Evolutionary conservation across 176 grass and related monocot species (phyloP), one percentile per base, ranked within the genome.

Genomic region (Eremochloa ophiuroides): DNA sequence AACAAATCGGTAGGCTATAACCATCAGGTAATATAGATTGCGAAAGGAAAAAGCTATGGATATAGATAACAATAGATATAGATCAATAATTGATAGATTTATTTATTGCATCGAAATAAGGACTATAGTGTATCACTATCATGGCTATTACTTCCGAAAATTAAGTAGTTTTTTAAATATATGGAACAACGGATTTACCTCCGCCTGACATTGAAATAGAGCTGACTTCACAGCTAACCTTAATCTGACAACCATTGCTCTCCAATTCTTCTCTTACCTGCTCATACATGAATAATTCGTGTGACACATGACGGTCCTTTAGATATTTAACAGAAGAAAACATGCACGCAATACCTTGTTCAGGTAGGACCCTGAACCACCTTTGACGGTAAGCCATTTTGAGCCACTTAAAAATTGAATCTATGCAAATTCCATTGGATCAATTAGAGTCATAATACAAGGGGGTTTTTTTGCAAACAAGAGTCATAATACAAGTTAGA

Each of bases 331-430:
- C 9, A 0, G 3, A 62, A 43, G 25, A 30, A 62, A 34, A 42
- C 2, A 30, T 43, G 50, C 8, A 2, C 27, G 16, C 15, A 43
- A 2, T 12, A 77, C 74, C 92, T 89, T 93, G 42, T 72, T 89
- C 18, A 94, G 65, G 51, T 98, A 98, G 44, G 81, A 81, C 60
- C 89, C 90, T 0, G 92, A 93, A 8, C 95, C 86, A 20, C 75
- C 69, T 61, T 91, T 98, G 65, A 98, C 86, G 4, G 90, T 94
- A 63, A 93, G 88, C 95, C 90, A 93, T 5, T 98, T 90, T 0
- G 92, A 90, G 0, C 84, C 90, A 8, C 95, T 90, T 17, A 94
- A 98, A 16, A 94, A 77, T 92, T 98, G 68, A n/a, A 69, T 18
- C 2, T 38, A 71, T 14, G 1, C 23, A 61, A n/a, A 39, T 72